Evolutionary conservation across 345 rosid species (phyloP).

Genomic region (Schrenkiella parvula): DNA sequence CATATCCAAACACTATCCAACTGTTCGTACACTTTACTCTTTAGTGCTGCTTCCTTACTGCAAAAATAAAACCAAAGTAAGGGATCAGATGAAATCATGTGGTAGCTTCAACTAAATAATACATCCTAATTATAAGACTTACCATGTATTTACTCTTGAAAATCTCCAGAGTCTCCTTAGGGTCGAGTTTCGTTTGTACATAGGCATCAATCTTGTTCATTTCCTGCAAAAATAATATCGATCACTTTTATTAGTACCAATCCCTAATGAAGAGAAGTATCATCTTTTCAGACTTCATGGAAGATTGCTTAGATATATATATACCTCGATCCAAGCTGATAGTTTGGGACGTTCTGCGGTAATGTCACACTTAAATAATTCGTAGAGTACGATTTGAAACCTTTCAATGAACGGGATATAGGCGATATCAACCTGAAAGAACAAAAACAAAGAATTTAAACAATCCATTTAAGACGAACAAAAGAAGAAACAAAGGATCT

Average conservation of each 20-base stretch:
- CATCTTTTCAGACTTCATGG: background rate
- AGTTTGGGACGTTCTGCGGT: conserved; percentile 72
- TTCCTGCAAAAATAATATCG: conserved; percentile 41
- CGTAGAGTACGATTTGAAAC: conserved; percentile 48
- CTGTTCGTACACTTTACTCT: background rate
- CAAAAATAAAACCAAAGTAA: background rate
- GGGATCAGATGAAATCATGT: background rate
- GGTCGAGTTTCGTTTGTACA: conserved; percentile 57
- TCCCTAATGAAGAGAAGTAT: background rate
- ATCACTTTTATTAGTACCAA: background rate
- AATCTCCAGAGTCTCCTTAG: conserved; percentile 42
- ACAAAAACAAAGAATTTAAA: background rate
- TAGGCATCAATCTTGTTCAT: conserved; percentile 68
- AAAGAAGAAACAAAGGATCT: background rate
- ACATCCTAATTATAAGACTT: background rate
- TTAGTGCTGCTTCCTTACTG: conserved; percentile 20
- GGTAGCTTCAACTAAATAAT: too few relatives aligned
- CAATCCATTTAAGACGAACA: background rate
- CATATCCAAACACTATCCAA: background rate
- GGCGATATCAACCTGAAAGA: conserved; percentile 66
- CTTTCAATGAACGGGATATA: conserved; percentile 68
- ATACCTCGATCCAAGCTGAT: conserved; percentile 73
- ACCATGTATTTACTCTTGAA: conserved; percentile 54
- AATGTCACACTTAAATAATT: conserved; percentile 49
- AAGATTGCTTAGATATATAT: background rate